Evolutionary conservation across 2,329 filamentous ascomycete genomes (phyloP).

Genomic region (Scedosporium apiospermum): DNA sequence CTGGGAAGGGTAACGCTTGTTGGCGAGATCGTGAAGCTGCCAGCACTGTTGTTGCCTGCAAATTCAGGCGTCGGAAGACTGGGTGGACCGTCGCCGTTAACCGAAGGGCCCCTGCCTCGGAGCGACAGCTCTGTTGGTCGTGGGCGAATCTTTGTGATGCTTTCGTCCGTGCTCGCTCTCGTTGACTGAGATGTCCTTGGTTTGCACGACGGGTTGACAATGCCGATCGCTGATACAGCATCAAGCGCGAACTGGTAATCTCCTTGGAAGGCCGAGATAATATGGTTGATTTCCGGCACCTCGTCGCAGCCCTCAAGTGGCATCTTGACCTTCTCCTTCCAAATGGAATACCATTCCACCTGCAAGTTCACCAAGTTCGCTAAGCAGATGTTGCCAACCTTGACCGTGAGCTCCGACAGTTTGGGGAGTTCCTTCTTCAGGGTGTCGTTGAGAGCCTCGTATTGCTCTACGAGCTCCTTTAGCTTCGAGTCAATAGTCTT

Average conservation of each 20-base stretch:
- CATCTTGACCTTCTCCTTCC: slow-evolving; percentile 72
- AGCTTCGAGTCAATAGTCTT: slow-evolving; percentile 85
- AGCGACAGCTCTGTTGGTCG: slow-evolving; percentile 38
- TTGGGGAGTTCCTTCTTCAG: slow-evolving; percentile 86
- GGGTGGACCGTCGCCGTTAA: slow-evolving; percentile 54
- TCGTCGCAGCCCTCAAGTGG: slow-evolving; percentile 57
- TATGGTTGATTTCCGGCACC: slow-evolving; percentile 59
- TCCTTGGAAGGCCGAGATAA: slow-evolving; percentile 66
- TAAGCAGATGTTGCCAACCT: slow-evolving; percentile 73
- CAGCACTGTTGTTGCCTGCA: slow-evolving; percentile 53
- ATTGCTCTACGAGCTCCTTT: slow-evolving; percentile 75
- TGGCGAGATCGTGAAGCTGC: slow-evolving; percentile 55
- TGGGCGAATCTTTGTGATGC: slow-evolving; percentile 35
- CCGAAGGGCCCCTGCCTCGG: slow-evolving; percentile 49
- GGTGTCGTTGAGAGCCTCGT: slow-evolving; percentile 83
- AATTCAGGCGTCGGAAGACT: slow-evolving; percentile 57
- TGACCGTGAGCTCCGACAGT: slow-evolving; percentile 72
- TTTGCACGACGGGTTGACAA: slow-evolving; percentile 65
- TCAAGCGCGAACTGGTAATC: slow-evolving; percentile 73
- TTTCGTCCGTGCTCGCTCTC: slow-evolving; percentile 44
- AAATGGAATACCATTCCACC: slow-evolving; percentile 70
- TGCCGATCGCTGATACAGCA: slow-evolving; percentile 59
- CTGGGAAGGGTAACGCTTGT: slow-evolving; percentile 35
- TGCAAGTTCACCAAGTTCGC: slow-evolving; percentile 80
- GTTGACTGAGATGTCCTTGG: slow-evolving; percentile 50